Conservation (phyloP, 1,284 basidiomycete genomes). For the Psilocybe mexicana region DNA sequence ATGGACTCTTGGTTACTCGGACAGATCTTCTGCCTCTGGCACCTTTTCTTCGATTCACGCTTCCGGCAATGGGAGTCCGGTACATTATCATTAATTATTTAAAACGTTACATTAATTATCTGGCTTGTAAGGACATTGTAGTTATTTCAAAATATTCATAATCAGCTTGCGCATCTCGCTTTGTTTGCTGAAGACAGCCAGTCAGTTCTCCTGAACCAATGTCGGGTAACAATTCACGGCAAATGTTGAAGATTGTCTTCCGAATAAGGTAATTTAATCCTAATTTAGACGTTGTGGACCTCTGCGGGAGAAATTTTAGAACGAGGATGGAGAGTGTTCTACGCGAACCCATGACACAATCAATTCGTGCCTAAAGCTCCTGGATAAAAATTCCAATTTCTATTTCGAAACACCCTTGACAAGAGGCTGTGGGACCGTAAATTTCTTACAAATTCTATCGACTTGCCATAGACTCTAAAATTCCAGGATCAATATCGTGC, state of each 20-base stretch:
- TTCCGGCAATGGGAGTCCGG: neutral
- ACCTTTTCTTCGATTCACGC: slow-evolving; percentile 10
- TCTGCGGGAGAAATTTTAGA: too few relatives aligned
- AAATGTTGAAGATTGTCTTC: neutral
- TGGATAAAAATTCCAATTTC: too few relatives aligned
- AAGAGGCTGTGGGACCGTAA: too few relatives aligned
- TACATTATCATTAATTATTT: slow-evolving; percentile 1
- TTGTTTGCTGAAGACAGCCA: too few relatives aligned
- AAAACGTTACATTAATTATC: neutral
- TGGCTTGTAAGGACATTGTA: neutral
- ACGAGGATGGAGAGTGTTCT: too few relatives aligned
- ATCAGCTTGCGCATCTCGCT: neutral
- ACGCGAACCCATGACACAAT: too few relatives aligned
- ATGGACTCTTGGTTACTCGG: slow-evolving; percentile 59
- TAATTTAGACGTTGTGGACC: neutral
- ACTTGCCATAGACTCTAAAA: too few relatives aligned
- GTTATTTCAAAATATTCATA: neutral
- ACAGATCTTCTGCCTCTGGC: slow-evolving; percentile 10
- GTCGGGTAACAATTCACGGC: too few relatives aligned
- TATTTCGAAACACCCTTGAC: too few relatives aligned
- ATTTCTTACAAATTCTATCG: too few relatives aligned
- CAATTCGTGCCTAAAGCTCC: too few relatives aligned
- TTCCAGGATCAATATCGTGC: too few relatives aligned
- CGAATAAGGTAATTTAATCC: slow-evolving; percentile 15
- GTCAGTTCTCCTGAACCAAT: neutral